Base-by-base conservation (phyloP, 2,329 filamentous ascomycete species). In the Metarhizium album region DNA sequence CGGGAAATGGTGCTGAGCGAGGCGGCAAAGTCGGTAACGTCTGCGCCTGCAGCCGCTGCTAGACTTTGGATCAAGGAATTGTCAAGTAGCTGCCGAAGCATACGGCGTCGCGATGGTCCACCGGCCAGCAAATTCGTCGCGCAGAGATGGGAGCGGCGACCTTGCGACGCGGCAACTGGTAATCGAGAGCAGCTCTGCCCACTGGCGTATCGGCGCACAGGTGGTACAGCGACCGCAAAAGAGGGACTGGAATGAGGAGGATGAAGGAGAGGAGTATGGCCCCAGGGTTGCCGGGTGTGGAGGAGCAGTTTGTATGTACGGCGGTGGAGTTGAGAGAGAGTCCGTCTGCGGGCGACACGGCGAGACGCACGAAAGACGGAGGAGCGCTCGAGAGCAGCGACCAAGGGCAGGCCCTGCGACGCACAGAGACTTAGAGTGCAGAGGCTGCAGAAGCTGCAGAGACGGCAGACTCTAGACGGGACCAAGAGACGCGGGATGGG, bases 161-260 rank as follows among this genome's bases (percentile, higher is more conserved):
- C 13, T 45, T 45, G 47, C 31, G 38, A 45, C 29, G 18, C 45
- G 31, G 45, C 37, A 50, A 37, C 22, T 20, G 37, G 20, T 24
- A n/a, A 53, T 48, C 37, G 24, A 29, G 37, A 51, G 40, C 27
- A 53, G 48, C 45, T 50, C 42, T 47, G 46, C 50, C 48, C 38
- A 35, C 49, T 48, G 53, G 48, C 47, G 45, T 35, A 43, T 43
- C 37, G 46, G 54, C 52, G 58, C 52, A 57, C 52, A 55, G 53
- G 53, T 53, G 54, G 55, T 53, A 60, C 46, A 29, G 47, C 38
- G 51, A 50, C 40, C n/a, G 47, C 58, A 62, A 62, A 66, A 62
- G 64, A 64, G 58, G 54, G 65, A 67, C 61, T 61, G 61, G 59
- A 62, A 53, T 47, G 51, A 62, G 59, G 57, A 55, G 56, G 60